Conservation (phyloP, 495 filamentous ascomycete genomes). For the Pseudevernia furfuracea region DNA sequence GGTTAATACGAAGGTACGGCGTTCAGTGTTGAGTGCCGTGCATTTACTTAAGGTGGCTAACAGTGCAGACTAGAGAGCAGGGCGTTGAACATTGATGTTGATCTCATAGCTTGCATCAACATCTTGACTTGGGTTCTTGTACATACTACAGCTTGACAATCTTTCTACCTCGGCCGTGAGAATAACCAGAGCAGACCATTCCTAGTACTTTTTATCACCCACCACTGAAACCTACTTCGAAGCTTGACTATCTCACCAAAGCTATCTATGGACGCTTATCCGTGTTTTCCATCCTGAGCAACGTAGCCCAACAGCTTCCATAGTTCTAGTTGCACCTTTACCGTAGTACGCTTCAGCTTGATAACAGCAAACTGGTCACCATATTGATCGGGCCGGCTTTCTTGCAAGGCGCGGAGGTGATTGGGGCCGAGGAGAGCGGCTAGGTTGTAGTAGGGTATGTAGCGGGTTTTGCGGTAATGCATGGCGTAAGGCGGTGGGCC, state of each 20-base stretch:
- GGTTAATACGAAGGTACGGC: background rate
- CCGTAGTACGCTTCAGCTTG: constrained; percentile 34
- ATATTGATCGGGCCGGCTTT: constrained; percentile 26
- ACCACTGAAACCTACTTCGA: background rate
- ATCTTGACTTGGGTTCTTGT: background rate
- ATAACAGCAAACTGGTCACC: constrained; percentile 30
- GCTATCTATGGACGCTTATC: background rate
- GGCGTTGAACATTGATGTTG: background rate
- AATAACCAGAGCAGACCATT: background rate
- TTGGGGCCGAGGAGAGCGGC: constrained; percentile 32
- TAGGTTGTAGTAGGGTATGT: constrained; percentile 42
- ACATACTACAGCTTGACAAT: background rate
- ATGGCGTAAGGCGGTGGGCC: constrained; percentile 18
- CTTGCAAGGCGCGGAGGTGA: constrained; percentile 32
- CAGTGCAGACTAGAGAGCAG: background rate
- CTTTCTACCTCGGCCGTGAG: too few species aligned
- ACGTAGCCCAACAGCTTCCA: constrained; percentile 60
- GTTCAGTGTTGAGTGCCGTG: background rate
- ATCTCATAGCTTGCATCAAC: background rate
- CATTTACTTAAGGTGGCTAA: background rate
- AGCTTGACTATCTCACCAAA: background rate
- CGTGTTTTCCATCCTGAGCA: background rate
- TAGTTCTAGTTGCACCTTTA: constrained; percentile 48
- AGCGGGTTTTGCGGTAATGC: constrained; percentile 25
- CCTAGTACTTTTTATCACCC: too few species aligned